Evolutionary conservation across 2,329 filamentous ascomycete genomes (phyloP).

Genomic region (Berkeleyomyces basicola): DNA sequence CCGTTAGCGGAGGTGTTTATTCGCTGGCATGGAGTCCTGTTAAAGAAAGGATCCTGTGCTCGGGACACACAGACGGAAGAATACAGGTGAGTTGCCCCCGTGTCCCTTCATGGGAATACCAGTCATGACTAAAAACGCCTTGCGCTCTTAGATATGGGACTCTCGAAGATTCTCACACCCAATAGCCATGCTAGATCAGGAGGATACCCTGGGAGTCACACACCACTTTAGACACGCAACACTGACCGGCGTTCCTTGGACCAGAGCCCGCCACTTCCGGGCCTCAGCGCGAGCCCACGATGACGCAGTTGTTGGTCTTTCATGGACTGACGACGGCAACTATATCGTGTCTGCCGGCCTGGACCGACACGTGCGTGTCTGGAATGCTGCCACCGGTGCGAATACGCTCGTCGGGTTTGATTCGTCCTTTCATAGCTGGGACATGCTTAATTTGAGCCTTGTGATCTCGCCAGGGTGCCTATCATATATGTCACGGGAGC

Average conservation of each 20-base stretch:
- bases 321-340: constrained; percentile 66
- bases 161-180: constrained; percentile 61
- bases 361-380: constrained; percentile 71
- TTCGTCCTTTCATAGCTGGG: constrained; percentile 59
- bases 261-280: constrained; percentile 25
- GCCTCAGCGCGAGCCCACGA: constrained; percentile 51
- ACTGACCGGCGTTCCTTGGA: constrained; percentile 20
- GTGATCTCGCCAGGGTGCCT: constrained; percentile 45
- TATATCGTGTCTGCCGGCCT: constrained; percentile 69
- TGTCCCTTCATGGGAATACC: background rate
- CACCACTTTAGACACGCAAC: constrained; percentile 23
- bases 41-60: constrained; percentile 63
- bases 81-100: constrained; percentile 23
- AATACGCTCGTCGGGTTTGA: constrained; percentile 86
- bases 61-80: constrained; percentile 69
- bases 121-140: background rate
- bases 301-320: constrained; percentile 67
- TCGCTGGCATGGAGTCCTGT: constrained; percentile 68
- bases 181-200: constrained; percentile 64
- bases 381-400: constrained; percentile 63
- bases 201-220: constrained; percentile 58
- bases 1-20: constrained; percentile 50
- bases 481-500: constrained; percentile 39
- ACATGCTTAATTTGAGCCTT: constrained; percentile 43
- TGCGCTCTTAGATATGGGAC: constrained; percentile 57